Base-by-base conservation (phyloP, 306 rosid genomes). In the Neltuma alba region DNA sequence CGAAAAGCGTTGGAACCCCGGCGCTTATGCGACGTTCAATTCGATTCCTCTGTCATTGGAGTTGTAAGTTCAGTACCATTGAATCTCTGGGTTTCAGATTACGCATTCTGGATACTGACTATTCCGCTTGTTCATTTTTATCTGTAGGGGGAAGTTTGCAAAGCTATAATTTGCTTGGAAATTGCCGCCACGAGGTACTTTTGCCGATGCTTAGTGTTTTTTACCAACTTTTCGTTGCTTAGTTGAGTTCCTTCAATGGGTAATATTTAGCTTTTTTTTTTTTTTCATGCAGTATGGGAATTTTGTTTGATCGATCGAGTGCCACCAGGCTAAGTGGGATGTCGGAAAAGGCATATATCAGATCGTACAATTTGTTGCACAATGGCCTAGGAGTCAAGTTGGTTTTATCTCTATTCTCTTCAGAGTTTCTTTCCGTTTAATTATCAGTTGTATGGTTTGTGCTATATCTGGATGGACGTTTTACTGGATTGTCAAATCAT, bases 1-100 rank as follows among this genome's bases (percentile, higher is more conserved):
- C 91, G 93, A 0, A 87, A 92, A 87, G 98, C 98, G n/a, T 84
- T 91, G 9, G 99, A 93, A 74, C 88, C 93, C 66, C 93, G 96
- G 16, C 97, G 97, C 7, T 91, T 93, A 80, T 82, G 91, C 45
- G 98, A 95, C 15, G 89, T 93, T 28, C 97, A 89, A 72, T 93
- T 95, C 65, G 95, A 90, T 85, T 93, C 96, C 21, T 95, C 97
- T 78, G 31, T 83, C 8, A 86, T 93, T 66, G 94, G 97, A 66
- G 87, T 95, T 54, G 98, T 91, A 71, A 84, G 92, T 21, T 31
- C 55, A 33, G 0, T 31, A 27, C 27, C 10, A 12, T 72, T 21
- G 12, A 3, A n/a, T 7, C 20, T 75, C 28, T 40, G 60, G 13
- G 23, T n/a, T 42, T 44, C 47, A 3, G 1, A 64, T 44, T 44